phyloP scores from a whole-genome alignment of 2,329 filamentous ascomycete species.

The Pseudogymnoascus destructans region DNA sequence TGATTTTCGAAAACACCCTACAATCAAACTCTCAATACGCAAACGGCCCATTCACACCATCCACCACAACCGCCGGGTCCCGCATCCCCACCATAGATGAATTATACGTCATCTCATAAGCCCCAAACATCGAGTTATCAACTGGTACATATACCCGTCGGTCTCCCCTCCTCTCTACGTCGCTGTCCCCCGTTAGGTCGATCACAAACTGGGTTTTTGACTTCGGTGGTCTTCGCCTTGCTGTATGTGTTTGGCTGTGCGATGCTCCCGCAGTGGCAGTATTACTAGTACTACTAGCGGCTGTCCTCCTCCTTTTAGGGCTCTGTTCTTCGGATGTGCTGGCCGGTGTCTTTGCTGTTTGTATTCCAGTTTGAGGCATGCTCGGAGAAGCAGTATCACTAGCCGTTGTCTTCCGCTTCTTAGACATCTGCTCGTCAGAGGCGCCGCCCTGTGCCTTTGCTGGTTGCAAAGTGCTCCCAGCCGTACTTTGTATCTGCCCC shows the following conservation, averaged over 20 bases:
- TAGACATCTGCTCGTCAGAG: background rate
- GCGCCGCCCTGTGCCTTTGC: background rate
- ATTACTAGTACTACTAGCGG: too few relatives aligned
- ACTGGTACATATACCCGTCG: slow-evolving; percentile 14
- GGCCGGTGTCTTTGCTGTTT: background rate
- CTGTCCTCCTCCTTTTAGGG: background rate
- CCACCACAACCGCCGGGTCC: background rate
- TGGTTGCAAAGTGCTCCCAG: background rate
- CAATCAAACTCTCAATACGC: background rate
- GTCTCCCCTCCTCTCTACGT: background rate
- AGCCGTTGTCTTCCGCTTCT: background rate
- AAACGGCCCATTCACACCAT: background rate
- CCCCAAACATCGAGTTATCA: slow-evolving; percentile 16
- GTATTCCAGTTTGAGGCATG: background rate
- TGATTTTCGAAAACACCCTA: background rate
- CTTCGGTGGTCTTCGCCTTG: background rate
- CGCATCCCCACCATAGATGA: background rate
- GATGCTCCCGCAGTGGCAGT: background rate
- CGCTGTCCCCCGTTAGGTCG: background rate
- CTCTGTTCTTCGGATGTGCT: background rate
- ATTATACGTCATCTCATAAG: slow-evolving; percentile 16
- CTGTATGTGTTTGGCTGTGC: too few relatives aligned
- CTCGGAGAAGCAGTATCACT: background rate
- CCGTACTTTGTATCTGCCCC: background rate
- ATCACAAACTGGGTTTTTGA: background rate